These are phyloP conservation scores for Aspergillus neoniger DNA, from an alignment of 2,329 filamentous ascomycete species.

Conservation along the genomic window DNA sequence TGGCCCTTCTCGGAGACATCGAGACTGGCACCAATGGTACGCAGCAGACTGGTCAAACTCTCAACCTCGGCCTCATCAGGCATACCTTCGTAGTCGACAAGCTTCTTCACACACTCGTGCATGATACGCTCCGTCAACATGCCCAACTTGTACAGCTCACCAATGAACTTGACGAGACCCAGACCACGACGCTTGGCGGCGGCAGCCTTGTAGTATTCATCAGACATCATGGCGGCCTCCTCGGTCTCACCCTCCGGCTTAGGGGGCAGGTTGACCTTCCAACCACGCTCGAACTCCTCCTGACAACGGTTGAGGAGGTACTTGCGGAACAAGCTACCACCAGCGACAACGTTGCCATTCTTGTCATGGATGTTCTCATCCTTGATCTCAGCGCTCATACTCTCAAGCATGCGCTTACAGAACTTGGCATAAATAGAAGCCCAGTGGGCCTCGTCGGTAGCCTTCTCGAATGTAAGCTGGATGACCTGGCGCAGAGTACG, in stretches of 20 bases:
- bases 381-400: constrained; percentile 90
- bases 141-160: constrained; percentile 96
- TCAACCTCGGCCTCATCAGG: constrained; percentile 97
- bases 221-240: constrained; percentile 82
- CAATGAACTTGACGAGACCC: constrained; percentile 98
- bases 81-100: constrained; percentile 90
- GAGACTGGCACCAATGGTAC: constrained; percentile 86
- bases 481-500: constrained; percentile 96
- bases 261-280: constrained; percentile 82
- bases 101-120: constrained; percentile 97
- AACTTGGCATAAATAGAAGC: constrained; percentile 98
- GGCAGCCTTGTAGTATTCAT: constrained; percentile 93
- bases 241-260: constrained; percentile 71
- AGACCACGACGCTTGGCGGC: constrained; percentile 95
- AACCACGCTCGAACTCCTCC: constrained; percentile 97
- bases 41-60: constrained; percentile 87
- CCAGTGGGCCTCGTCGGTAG: constrained; percentile 97
- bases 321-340: constrained; percentile 94
- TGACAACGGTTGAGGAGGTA: constrained; percentile 98
- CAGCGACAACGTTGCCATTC: constrained; percentile 81
- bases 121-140: constrained; percentile 99
- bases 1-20: constrained; percentile 80
- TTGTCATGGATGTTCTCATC: constrained; percentile 95
- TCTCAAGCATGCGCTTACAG: constrained; percentile 94
- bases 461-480: constrained; percentile 98